A percentile compares a stretch with the other conserved stretches of the same genome.
phyloP scores from a whole-genome alignment of 352 stramenopile species.

The Pythium brachiatum region DNA sequence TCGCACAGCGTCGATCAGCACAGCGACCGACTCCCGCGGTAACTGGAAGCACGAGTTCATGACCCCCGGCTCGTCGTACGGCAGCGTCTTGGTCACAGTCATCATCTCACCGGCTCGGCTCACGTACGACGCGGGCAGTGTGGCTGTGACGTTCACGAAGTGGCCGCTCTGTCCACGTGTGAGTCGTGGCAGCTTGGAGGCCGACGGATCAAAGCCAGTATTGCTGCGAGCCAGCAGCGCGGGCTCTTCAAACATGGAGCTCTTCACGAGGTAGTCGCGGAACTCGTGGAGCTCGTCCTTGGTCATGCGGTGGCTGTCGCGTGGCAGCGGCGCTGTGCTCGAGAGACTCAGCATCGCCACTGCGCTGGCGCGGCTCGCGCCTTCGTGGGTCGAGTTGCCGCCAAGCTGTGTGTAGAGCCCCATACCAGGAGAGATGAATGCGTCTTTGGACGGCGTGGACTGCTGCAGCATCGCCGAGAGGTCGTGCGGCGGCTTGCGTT shows the following conservation, averaged over 20 bases:
- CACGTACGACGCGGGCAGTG: not conserved
- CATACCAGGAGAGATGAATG: not conserved
- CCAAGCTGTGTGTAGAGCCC: constrained; percentile 2
- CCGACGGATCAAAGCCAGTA: not conserved
- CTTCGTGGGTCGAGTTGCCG: not conserved
- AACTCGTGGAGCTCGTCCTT: constrained; percentile 9
- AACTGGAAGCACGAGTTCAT: constrained; percentile 13
- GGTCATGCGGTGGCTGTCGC: constrained; percentile 13
- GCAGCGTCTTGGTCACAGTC: not conserved
- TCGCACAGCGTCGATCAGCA: constrained; percentile 56
- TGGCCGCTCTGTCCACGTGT: not conserved
- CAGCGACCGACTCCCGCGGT: constrained; percentile 49
- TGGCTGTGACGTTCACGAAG: not conserved
- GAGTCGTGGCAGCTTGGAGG: not conserved
- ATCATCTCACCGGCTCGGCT: not conserved
- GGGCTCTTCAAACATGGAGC: not conserved
- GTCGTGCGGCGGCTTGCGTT: not conserved
- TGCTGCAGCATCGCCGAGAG: not conserved
- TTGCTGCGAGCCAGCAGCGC: not conserved
- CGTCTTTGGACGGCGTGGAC: not conserved
- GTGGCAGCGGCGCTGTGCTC: not conserved
- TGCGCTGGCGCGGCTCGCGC: not conserved
- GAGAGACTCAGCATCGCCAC: not conserved
- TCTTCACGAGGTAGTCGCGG: constrained; percentile 15
- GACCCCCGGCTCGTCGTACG: not conserved